Evolutionary conservation across 805 yeast species (phyloP).

Genomic region (Wickerhamomyces xylosicus): DNA sequence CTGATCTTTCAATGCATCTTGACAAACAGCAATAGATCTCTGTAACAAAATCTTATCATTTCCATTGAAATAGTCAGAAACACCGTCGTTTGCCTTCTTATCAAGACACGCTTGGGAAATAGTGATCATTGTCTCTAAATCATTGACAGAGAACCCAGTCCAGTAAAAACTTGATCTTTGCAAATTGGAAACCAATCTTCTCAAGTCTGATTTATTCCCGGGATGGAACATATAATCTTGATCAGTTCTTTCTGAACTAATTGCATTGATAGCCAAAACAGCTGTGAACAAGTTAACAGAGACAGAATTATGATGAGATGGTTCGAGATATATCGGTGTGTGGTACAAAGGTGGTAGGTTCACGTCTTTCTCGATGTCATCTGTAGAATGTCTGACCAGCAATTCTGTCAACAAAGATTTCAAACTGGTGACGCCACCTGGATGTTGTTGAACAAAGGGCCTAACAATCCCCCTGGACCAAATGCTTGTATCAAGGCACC

Average conservation of each 20-base stretch:
- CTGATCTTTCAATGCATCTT: conserved; percentile 37
- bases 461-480: conserved; percentile 38
- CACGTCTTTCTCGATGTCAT: conserved; percentile 45
- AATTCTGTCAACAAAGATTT: conserved; percentile 32
- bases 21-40: conserved; percentile 35
- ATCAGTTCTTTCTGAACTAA: conserved; percentile 58
- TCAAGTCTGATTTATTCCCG: conserved; percentile 39
- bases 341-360: conserved; percentile 49
- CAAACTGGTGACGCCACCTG: conserved; percentile 33
- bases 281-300: conserved; percentile 57
- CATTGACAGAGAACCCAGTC: conserved; percentile 60
- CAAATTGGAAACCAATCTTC: conserved; percentile 47
- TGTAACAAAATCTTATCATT: conserved; percentile 32
- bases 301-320: conserved; percentile 51
- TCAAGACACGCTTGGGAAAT: conserved; percentile 38
- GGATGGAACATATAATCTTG: conserved; percentile 66
- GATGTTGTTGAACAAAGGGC: conserved; percentile 32
- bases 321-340: conserved; percentile 45
- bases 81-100: conserved; percentile 21
- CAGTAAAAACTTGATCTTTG: conserved; percentile 64
- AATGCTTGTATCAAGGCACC: conserved; percentile 32
- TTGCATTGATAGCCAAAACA: conserved; percentile 63
- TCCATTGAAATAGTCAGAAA: conserved; percentile 19
- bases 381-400: conserved; percentile 45
- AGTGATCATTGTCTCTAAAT: conserved; percentile 40